Evolutionary conservation across 257 asterid genomes (phyloP).

Genomic region (Henckelia pumila): DNA sequence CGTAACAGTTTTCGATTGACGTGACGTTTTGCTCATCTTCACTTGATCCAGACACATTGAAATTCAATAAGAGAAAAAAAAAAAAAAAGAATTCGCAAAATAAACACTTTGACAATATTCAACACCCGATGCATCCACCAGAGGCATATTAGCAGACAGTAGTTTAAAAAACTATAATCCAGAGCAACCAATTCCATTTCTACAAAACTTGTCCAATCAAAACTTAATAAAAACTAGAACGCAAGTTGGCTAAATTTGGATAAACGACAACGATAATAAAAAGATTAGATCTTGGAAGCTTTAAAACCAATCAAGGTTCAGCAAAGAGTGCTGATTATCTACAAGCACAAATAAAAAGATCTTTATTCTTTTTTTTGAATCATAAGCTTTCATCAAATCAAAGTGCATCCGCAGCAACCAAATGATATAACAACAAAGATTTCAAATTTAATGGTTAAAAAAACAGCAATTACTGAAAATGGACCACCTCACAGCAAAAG

Average conservation of each 20-base stretch:
- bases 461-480: not conserved
- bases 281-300: not conserved
- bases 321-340: not conserved
- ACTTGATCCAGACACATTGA: conserved; percentile 40
- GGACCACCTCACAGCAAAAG: conserved; percentile 5
- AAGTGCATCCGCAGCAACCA: conserved; percentile 12
- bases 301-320: conserved; percentile 4
- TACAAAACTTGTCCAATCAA: no score
- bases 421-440: conserved; percentile 5
- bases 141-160: not conserved
- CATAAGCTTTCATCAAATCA: not conserved
- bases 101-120: not conserved
- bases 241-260: not conserved
- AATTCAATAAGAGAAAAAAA: conserved; percentile 26
- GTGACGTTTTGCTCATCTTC: conserved; percentile 58
- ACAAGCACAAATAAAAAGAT: not conserved
- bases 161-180: not conserved
- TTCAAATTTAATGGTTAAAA: not conserved
- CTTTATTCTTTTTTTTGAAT: not conserved
- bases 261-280: not conserved
- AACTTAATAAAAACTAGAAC: not conserved
- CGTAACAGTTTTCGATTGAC: conserved; percentile 47
- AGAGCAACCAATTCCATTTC: not conserved
- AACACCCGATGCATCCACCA: not conserved
- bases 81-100: not conserved